Evolutionary conservation across 2,329 filamentous ascomycete genomes (phyloP), one percentile per base, ranked within the genome.

Genomic region (Alternaria triticimaculans): DNA sequence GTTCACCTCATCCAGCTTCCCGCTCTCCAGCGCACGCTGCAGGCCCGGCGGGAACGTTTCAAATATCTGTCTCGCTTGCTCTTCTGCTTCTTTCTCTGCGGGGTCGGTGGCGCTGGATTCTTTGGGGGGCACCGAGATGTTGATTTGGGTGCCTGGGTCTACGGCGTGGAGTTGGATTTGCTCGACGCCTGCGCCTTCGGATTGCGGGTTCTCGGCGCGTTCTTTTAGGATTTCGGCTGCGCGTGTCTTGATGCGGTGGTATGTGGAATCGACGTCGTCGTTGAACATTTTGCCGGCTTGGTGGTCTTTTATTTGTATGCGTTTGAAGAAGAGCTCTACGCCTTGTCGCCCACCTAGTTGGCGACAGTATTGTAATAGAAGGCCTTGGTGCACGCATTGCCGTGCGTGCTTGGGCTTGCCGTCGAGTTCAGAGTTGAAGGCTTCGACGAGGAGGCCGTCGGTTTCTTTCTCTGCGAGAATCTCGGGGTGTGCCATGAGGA

Each of bases 131-230:
- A 97, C 90, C 58, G 83, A 88, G 80, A 98, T 97, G 77, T 92
- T 92, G 79, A 99, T 97, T 8, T 8, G 7, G 2, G 95, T 97
- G 51, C 91, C 92, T 0, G 95, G 95, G 79, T 97, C 94, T 11
- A 99, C 94, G 14, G 96, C 95, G 78, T 99, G 96, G 50, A 99
- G 87, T 81, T 99, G 96, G 71, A 99, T 99, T 81, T 97, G 95
- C 83, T 99, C 96, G 10, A 97, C 91, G 20, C 91, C 93, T 23
- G 86, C 88, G 25, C 60, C 60, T 2, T 82, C 81, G 8, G 84
- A 83, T 20, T 84, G 84, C 6, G 83, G 85, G 48, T 85, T 80
- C 50, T 78, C 74, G 3, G 75, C 78, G n/a, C 84, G 81, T 71
- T 91, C 85, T 66, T 87, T 87, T 44, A 84, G 85, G 67, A 97